phyloP scores from a whole-genome alignment of 208 protist species.

The Leishmania braziliensis region DNA sequence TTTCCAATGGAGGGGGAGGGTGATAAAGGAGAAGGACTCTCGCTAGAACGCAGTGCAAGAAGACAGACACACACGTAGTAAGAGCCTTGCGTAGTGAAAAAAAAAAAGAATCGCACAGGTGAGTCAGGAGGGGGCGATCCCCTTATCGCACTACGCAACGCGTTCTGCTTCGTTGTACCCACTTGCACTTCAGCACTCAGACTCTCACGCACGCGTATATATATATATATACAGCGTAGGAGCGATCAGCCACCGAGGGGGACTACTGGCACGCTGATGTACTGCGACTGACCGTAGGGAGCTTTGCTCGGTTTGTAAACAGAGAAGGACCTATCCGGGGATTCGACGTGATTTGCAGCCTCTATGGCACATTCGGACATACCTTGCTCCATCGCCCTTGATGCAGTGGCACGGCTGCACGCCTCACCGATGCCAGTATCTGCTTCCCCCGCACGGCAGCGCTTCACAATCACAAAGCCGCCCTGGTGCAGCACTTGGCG shows the following conservation, averaged over 20 bases:
- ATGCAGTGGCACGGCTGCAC: not conserved
- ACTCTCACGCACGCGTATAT: not conserved
- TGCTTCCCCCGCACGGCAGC: not conserved
- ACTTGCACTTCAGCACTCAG: not conserved
- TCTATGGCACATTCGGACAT: not conserved
- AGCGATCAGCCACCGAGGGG: not conserved
- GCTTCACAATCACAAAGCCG: conserved; percentile 17
- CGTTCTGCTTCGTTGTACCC: not conserved
- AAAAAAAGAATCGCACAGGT: not conserved
- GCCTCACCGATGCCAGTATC: not conserved
- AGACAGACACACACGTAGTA: not conserved
- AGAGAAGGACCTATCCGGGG: conserved; percentile 1
- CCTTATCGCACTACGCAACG: not conserved
- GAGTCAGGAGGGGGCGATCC: not conserved
- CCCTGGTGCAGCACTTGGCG: not conserved
- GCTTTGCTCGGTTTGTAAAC: not conserved
- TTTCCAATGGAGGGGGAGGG: not conserved
- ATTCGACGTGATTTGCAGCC: not conserved
- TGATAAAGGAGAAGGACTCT: not conserved
- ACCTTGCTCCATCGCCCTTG: not conserved
- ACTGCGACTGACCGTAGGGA: conserved; percentile 18
- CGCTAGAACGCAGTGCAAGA: not conserved
- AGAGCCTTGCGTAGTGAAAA: not conserved
- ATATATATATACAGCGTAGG: not conserved
- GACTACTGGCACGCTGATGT: not conserved